Conservation (phyloP, 2,329 filamentous ascomycete species). For the Rugonectria rugulosa region DNA sequence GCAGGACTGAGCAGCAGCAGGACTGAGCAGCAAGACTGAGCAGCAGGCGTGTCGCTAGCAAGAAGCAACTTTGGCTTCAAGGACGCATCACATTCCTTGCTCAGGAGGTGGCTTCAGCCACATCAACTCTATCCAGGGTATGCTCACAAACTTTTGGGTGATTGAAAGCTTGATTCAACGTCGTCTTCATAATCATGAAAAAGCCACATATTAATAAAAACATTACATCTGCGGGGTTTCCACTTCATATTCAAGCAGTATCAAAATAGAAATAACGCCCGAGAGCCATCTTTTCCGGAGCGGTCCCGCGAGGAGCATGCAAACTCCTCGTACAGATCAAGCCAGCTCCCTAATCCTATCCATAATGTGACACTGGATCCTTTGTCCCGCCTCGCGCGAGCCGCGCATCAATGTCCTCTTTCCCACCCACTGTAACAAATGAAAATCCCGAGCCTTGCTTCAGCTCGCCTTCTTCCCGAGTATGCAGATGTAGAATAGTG, state of each 20-base stretch:
- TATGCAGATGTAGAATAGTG: constrained; percentile 29
- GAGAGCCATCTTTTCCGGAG: constrained; percentile 18
- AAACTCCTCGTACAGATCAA: constrained; percentile 33
- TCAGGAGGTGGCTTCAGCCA: neutral
- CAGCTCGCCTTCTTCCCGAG: constrained; percentile 34
- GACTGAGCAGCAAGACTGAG: too few relatives aligned
- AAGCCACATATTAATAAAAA: constrained; percentile 1
- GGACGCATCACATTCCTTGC: neutral
- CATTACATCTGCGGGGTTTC: constrained; percentile 12
- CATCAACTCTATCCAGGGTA: neutral
- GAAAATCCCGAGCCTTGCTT: constrained; percentile 26
- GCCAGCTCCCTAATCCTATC: constrained; percentile 27
- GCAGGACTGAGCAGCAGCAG: too few relatives aligned
- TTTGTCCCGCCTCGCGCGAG: constrained; percentile 25
- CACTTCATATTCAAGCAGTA: constrained; percentile 38
- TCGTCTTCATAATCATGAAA: neutral
- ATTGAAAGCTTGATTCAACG: constrained; percentile 1
- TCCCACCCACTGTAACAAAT: constrained; percentile 23
- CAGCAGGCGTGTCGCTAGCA: too few relatives aligned
- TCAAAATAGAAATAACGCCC: constrained; percentile 29
- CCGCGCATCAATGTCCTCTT: constrained; percentile 28
- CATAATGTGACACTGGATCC: constrained; percentile 22
- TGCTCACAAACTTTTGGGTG: neutral
- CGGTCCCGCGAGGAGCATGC: constrained; percentile 22
- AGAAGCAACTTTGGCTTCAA: too few relatives aligned